These are phyloP conservation scores for Ilex aquifolium DNA, from an alignment of 257 asterid genomes.

Conservation along the genomic window DNA sequence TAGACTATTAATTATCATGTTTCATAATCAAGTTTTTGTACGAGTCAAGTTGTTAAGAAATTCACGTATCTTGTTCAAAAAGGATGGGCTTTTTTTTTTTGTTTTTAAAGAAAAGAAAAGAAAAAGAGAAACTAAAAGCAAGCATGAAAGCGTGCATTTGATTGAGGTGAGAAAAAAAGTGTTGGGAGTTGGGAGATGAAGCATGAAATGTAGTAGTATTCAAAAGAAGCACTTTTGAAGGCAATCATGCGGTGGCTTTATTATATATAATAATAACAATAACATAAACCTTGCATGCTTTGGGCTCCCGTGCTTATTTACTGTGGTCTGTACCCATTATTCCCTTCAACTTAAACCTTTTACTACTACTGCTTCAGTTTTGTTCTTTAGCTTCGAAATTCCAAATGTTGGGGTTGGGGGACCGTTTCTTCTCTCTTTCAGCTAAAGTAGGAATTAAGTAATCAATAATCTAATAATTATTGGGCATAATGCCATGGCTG, in stretches of 20 bases:
- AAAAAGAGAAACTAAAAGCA: conserved; percentile 2
- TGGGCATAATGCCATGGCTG: background rate
- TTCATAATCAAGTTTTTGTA: too few species aligned
- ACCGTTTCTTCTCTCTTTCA: background rate
- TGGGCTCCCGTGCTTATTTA: conserved; percentile 28
- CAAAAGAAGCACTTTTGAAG: conserved; percentile 5
- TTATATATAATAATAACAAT: background rate
- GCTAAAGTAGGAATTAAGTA: conserved; percentile 29
- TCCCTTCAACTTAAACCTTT: conserved; percentile 5
- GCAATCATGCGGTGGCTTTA: conserved; percentile 10
- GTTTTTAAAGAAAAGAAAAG: conserved; percentile 22
- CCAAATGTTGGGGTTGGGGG: conserved; percentile 38
- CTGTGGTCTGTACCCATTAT: conserved; percentile 17
- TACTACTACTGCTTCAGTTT: background rate
- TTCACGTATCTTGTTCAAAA: too few species aligned
- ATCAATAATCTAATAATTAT: conserved; percentile 29
- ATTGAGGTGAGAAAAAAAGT: conserved; percentile 15
- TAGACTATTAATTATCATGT: too few species aligned
- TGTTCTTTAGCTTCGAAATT: conserved; percentile 42
- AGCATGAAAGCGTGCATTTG: conserved; percentile 22
- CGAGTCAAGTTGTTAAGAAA: too few species aligned
- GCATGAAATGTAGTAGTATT: background rate
- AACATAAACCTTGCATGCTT: conserved; percentile 32
- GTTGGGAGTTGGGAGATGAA: conserved; percentile 10
- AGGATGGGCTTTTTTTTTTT: conserved; percentile 13